Evolutionary conservation across 2,329 filamentous ascomycete species (phyloP), one percentile per base, ranked within the genome.

Genomic region (Camillea tinctor): DNA sequence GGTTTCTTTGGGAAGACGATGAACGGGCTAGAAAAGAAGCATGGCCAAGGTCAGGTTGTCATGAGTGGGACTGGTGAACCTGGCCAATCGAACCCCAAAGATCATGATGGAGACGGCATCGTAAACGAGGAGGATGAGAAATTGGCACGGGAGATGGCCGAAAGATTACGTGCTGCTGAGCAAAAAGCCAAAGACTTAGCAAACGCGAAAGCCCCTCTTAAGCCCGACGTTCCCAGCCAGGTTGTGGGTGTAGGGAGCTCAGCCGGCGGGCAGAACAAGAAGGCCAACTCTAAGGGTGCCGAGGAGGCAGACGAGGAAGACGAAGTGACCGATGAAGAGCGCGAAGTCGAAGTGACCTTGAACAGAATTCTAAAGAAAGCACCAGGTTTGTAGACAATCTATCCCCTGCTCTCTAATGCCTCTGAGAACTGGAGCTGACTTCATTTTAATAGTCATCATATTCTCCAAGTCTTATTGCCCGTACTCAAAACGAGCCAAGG

Each of bases 391-490:
- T 40, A 51, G 23, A n/a, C 48, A 50, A 6, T 11, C 13, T 58
- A 30, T 15, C 11, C 13, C 48, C n/a, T 26, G 19, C 36, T 4
- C 19, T 60, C 61, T 4, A 21, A 53, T 51, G 15, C 22, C 20
- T 30, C 8, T 26, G n/a, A 7, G 22, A 4, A 17, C 57, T 56
- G 67, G 55, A 11, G 58, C 50, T 11, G 57, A 58, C 52, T 50
- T 64, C 55, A 57, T 7, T 48, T 36, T 69, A 95, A 92, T 98
- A 95, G 92, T 98, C 61, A 91, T 97, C 73, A 92, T 99, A 69
- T 98, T 98, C 79, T 97, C 93, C 65, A 98, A 99, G 77, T 86
- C 90, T 1, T 97, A 94, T 78, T 99, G 95, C 75, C 92, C 90
- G 0, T 89, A 85, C 77, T 97, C 93, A 55, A 89, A 88, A 72